Conservation (phyloP, 2,329 filamentous ascomycete genomes). For the Drechslerella coelobrocha region DNA sequence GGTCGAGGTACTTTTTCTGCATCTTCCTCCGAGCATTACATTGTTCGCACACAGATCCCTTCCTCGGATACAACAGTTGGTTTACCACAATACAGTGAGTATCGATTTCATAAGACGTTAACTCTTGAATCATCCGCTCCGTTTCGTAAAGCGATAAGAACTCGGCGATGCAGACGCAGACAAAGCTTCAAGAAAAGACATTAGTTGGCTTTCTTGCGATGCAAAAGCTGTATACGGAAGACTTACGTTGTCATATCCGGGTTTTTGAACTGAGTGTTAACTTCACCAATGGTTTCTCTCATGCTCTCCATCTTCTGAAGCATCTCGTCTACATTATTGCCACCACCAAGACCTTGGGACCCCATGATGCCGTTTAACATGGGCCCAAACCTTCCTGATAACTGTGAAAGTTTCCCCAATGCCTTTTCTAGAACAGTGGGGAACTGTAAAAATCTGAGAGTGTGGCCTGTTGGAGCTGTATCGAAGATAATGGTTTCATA, state of each 20-base stretch:
- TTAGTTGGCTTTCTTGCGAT: background rate
- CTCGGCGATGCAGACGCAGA: conserved; percentile 97
- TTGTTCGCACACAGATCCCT: conserved; percentile 86
- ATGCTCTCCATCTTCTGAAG: conserved; percentile 93
- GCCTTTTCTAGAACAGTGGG: conserved; percentile 98
- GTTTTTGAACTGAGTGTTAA: conserved; percentile 98
- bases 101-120: conserved; percentile 90
- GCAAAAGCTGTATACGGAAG: background rate
- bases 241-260: conserved; percentile 65
- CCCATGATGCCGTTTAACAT: conserved; percentile 94
- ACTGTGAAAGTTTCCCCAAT: conserved; percentile 92
- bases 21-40: conserved; percentile 94
- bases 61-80: conserved; percentile 90
- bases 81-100: conserved; percentile 98
- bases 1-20: conserved; percentile 99
- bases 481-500: conserved; percentile 99
- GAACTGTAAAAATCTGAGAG: conserved; percentile 97
- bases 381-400: conserved; percentile 92
- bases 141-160: conserved; percentile 97
- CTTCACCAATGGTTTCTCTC: conserved; percentile 89
- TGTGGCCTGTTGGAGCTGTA: conserved; percentile 96
- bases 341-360: conserved; percentile 65
- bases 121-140: conserved; percentile 98
- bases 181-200: conserved; percentile 75
- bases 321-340: conserved; percentile 73